A percentile compares a stretch with the other conserved stretches of the same genome.
Conservation (phyloP, 352 stramenopile species). For the Blastocystis sp. region DNA sequence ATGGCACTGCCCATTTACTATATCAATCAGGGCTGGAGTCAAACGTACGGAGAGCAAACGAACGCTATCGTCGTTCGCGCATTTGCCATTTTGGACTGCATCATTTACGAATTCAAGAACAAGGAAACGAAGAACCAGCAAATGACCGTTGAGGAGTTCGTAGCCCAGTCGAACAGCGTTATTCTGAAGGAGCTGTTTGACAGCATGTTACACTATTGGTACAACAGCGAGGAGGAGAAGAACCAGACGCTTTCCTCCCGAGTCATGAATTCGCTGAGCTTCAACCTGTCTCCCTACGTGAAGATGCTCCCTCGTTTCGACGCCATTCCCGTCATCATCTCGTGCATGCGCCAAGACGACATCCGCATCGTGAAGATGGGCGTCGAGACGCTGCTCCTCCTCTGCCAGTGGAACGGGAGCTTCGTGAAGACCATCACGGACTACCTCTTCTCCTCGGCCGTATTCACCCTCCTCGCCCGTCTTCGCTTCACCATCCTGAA, state of each 20-base stretch:
- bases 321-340: conserved; percentile 56
- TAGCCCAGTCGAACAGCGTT: neutral
- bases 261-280: conserved; percentile 55
- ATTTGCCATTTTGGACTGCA: conserved; percentile 46
- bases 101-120: conserved; percentile 67
- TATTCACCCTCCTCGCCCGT: conserved; percentile 35
- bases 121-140: conserved; percentile 11
- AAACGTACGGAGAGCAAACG: conserved; percentile 35
- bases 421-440: conserved; percentile 62
- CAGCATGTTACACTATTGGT: neutral
- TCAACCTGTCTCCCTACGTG: conserved; percentile 58
- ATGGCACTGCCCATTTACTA: conserved; percentile 61
- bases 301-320: conserved; percentile 57
- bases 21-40: conserved; percentile 58
- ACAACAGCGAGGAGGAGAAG: neutral
- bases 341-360: conserved; percentile 60
- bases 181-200: conserved; percentile 44
- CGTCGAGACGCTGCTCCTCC: conserved; percentile 36
- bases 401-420: conserved; percentile 59
- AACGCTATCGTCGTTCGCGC: conserved; percentile 43
- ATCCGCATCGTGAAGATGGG: conserved; percentile 46
- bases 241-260: neutral
- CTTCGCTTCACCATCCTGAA: conserved; percentile 44
- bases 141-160: conserved; percentile 5
- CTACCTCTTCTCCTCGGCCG: conserved; percentile 52